Percentiles rank a stretch among this genome's conserved stretches.
Evolutionary conservation across 2,329 filamentous ascomycete species (phyloP).

Genomic region (Alternaria rosae): DNA sequence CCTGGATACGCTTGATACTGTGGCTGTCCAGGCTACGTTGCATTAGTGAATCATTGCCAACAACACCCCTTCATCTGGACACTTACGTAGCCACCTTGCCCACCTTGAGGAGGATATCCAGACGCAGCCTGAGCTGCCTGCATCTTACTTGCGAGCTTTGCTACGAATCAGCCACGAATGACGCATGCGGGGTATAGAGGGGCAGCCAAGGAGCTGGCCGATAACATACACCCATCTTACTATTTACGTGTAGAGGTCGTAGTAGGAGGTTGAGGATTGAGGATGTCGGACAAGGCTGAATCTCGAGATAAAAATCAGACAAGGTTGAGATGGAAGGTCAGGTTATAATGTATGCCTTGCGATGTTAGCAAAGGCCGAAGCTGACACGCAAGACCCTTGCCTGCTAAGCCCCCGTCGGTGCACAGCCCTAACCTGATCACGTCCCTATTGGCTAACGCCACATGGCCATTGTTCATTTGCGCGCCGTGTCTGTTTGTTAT

Average conservation of each 20-base stretch:
- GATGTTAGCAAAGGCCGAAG: not conserved
- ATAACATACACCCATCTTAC: conserved; percentile 30
- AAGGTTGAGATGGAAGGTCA: conserved; percentile 19
- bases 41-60: conserved; percentile 32
- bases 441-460: not conserved
- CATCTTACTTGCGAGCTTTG: conserved; percentile 57
- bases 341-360: conserved; percentile 20
- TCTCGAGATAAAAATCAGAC: not conserved
- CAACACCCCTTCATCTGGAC: conserved; percentile 5
- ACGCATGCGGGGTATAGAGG: conserved; percentile 32
- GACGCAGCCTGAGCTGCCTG: conserved; percentile 51
- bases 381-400: not conserved
- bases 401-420: conserved; percentile 13
- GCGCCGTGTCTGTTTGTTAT: conserved; percentile 1
- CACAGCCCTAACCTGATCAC: not conserved
- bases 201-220: conserved; percentile 15
- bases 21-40: conserved; percentile 53
- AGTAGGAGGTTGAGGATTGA: not conserved
- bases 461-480: conserved; percentile 5
- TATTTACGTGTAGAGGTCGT: conserved; percentile 1
- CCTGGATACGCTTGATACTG: conserved; percentile 66
- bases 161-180: conserved; percentile 40
- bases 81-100: conserved; percentile 63
- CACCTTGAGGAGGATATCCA: conserved; percentile 48
- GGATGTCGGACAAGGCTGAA: conserved; percentile 16